Evolutionary conservation across 2,329 filamentous ascomycete species (phyloP).

Genomic region (Clarireedia hainanense): DNA sequence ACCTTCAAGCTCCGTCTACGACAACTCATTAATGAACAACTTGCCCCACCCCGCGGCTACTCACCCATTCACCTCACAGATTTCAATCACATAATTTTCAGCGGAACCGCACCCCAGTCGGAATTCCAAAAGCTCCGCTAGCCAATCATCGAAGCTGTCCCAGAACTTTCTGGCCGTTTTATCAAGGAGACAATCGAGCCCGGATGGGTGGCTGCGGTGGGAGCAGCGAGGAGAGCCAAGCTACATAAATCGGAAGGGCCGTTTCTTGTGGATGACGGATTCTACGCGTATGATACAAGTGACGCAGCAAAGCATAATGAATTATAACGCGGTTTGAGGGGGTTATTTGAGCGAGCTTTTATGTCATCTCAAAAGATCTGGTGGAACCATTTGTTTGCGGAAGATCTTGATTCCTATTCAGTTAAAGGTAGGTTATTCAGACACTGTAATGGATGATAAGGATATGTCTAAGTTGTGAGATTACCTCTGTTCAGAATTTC

Average conservation of each 20-base stretch:
- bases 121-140: not conserved
- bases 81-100: not conserved
- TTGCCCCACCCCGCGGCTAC: not conserved
- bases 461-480: too few species aligned
- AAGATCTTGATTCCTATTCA: too few species aligned
- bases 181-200: not conserved
- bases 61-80: not conserved
- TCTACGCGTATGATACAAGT: too few species aligned
- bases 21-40: not conserved
- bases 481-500: too few species aligned
- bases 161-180: not conserved
- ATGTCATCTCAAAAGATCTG: too few species aligned
- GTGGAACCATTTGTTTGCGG: too few species aligned
- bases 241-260: not conserved
- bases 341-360: too few species aligned
- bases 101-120: not conserved
- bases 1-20: not conserved
- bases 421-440: too few species aligned
- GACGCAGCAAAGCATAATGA: not conserved
- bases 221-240: not conserved
- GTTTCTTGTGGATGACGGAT: too few species aligned
- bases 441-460: too few species aligned
- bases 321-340: too few species aligned
- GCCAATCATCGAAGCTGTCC: not conserved
- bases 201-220: not conserved